A percentile compares a stretch with the other conserved stretches of the same genome.
phyloP scores from a whole-genome alignment of 2,329 filamentous ascomycete genomes.

The Paracamarosporium sp. region DNA sequence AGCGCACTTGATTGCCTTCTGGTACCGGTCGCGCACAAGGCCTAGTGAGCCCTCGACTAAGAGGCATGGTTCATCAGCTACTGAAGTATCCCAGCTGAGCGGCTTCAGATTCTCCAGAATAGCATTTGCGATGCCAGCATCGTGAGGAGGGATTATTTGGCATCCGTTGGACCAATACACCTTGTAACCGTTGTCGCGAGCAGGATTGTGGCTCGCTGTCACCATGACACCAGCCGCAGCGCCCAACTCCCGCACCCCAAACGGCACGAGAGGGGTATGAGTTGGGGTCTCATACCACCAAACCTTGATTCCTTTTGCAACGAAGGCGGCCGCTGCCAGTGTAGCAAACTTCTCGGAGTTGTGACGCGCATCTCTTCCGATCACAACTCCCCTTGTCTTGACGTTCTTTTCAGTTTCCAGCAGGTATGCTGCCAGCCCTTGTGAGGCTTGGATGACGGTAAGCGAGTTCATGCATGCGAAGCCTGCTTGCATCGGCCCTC shows the following conservation, averaged over 20 bases:
- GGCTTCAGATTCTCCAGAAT: slow-evolving; percentile 64
- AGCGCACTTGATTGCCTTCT: slow-evolving; percentile 51
- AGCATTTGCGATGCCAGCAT: slow-evolving; percentile 62
- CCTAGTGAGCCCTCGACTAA: slow-evolving; percentile 52
- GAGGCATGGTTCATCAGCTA: slow-evolving; percentile 48
- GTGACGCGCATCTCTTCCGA: slow-evolving; percentile 68
- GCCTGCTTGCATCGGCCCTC: slow-evolving; percentile 70
- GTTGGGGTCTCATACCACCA: slow-evolving; percentile 63
- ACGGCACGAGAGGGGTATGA: slow-evolving; percentile 69
- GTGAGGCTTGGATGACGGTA: slow-evolving; percentile 68
- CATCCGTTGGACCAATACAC: slow-evolving; percentile 71
- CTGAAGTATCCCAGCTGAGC: slow-evolving; percentile 54
- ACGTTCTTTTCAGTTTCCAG: slow-evolving; percentile 52
- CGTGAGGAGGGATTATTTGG: slow-evolving; percentile 70
- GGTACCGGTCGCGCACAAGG: slow-evolving; percentile 53
- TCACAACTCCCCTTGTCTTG: slow-evolving; percentile 59
- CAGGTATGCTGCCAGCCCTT: slow-evolving; percentile 69
- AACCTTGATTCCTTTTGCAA: slow-evolving; percentile 64
- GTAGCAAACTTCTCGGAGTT: slow-evolving; percentile 68
- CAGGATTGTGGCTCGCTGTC: slow-evolving; percentile 70
- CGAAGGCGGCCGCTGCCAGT: slow-evolving; percentile 66
- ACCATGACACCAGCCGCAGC: slow-evolving; percentile 70
- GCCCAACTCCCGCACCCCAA: slow-evolving; percentile 60
- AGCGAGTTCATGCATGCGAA: slow-evolving; percentile 67
- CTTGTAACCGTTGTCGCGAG: slow-evolving; percentile 71